phyloP scores from a whole-genome alignment of 257 asterid genomes.

The Linaria vulgaris region DNA sequence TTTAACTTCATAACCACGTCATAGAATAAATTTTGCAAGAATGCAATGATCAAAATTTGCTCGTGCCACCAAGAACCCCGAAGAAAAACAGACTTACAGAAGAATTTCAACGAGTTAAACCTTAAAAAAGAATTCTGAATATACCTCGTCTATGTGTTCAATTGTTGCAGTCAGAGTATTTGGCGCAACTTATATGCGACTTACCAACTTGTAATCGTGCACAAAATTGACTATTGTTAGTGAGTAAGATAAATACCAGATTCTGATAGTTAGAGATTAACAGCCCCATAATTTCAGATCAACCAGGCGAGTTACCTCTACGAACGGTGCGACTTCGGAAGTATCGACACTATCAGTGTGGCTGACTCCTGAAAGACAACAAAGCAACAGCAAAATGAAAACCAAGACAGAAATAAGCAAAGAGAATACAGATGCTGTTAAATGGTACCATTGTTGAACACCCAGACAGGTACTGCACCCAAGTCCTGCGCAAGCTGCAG shows the following conservation, averaged over 20 bases:
- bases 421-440: conserved; percentile 11
- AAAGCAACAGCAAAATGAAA: conserved; percentile 13
- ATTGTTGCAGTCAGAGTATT: neutral
- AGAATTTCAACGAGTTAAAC: neutral
- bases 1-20: conserved; percentile 15
- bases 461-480: conserved; percentile 88
- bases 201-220: neutral
- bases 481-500: conserved; percentile 96
- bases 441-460: conserved; percentile 83
- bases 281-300: neutral
- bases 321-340: conserved; percentile 55
- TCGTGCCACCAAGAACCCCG: neutral
- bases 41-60: neutral
- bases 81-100: neutral
- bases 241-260: no score
- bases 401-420: neutral
- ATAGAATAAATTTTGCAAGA: neutral
- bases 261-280: neutral
- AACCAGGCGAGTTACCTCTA: conserved; percentile 50
- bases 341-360: conserved; percentile 87
- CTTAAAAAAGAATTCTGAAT: neutral
- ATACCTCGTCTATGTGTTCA: neutral
- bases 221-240: neutral
- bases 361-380: conserved; percentile 69
- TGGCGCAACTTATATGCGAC: neutral